Conservation (phyloP, 2,329 filamentous ascomycete species). For the Cladosporium halotolerans region DNA sequence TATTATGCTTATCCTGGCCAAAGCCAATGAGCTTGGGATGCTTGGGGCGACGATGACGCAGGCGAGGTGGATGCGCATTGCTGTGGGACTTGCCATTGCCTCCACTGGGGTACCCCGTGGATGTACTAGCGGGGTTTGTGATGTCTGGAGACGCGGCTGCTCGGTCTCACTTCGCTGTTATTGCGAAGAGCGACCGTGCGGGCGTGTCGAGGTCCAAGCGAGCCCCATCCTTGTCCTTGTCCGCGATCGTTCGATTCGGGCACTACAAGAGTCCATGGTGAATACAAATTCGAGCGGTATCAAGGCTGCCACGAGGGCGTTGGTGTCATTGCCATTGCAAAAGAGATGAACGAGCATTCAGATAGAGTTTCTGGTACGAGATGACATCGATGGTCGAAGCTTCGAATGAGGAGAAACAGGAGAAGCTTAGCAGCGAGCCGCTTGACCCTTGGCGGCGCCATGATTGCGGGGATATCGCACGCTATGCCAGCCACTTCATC, state of each 20-base stretch:
- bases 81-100: not conserved
- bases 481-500: no score
- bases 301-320: no score
- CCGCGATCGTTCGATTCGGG: no score
- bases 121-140: not conserved
- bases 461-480: not conserved
- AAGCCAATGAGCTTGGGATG: not conserved
- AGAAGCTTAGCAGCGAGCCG: not conserved
- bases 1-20: conserved; percentile 2
- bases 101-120: conserved; percentile 5
- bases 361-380: not conserved
- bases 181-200: not conserved
- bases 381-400: not conserved
- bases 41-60: conserved; percentile 1
- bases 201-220: no score
- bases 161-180: conserved; percentile 10
- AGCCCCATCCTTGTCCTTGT: no score
- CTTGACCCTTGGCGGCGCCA: not conserved
- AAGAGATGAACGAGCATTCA: no score
- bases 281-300: no score
- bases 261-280: no score
- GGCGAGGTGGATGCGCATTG: not conserved
- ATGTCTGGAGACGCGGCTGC: not conserved
- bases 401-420: not conserved
- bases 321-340: no score